Base-by-base conservation (phyloP, 1,284 basidiomycete genomes). In the Ganoderma multipileum region DNA sequence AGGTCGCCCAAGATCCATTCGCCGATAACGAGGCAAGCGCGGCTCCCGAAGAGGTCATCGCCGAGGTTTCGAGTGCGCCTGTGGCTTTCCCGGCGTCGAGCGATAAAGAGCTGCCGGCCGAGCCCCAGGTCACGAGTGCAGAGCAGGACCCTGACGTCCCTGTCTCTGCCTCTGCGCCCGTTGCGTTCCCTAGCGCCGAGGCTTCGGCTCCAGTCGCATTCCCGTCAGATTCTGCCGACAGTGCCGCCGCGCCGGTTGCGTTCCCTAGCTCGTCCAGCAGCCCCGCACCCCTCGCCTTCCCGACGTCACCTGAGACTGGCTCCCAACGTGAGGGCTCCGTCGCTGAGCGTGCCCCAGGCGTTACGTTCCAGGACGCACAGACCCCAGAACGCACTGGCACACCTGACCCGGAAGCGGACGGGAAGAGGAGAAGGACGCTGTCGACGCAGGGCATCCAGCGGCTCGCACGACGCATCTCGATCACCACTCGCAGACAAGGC, bases 401-500 rank as follows among this genome's bases (percentile, higher is more conserved):
- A 20, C 88, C 93, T 8, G 91, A 93, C 75, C 85, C 86, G 1
- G 90, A 91, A 2, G 76, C 85, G n/a, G 91, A 92, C 74, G 87
- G 87, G 60, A 93, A 93, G 82, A 85, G 91, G 68, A 91, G 90
- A 76, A 86, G 92, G 33, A 93, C 78, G 64, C 67, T 92, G 66
- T 90, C 91, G 14, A 91, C 92, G 30, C 92, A 94, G 79, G 94
- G 94, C 76, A 92, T 94, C 83, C 92, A 94, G 78, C 86, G 91
- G 38, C 78, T 94, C 55, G 92, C 92, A 23, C 83, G 91, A 65
- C 84, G 88, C 70, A 89, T 94, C 66, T 93, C 92, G 16, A 78
- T 93, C 47, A 87, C 87, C 0, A 86, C 88, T 1, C 84, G 86
- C 57, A 86, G 89, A 55, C 84, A 87, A 73, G 87, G 88, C 41